These are phyloP conservation scores for Monosporascus cannonballus DNA, from an alignment of 2,329 filamentous ascomycete genomes.

Conservation along the genomic window DNA sequence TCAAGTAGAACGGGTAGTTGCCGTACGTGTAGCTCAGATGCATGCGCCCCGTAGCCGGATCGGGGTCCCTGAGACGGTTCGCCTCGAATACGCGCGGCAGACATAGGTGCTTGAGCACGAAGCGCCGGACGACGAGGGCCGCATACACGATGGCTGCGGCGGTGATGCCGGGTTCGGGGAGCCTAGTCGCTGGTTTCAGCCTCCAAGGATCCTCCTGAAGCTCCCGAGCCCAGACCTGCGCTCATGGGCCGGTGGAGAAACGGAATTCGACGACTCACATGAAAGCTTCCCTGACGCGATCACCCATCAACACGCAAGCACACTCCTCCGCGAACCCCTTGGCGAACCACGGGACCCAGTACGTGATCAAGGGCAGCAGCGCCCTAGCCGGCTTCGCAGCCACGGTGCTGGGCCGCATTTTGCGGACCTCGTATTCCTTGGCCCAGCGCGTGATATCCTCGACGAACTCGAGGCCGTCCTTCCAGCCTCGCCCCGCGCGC, in stretches of 20 bases:
- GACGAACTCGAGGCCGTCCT: slow-evolving; percentile 45
- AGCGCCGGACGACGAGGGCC: slow-evolving; percentile 45
- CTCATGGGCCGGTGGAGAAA: background rate
- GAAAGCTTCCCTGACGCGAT: slow-evolving; percentile 59
- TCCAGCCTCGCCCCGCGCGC: slow-evolving; percentile 28
- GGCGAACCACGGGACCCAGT: slow-evolving; percentile 40
- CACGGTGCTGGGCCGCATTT: slow-evolving; percentile 48
- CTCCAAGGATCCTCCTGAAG: no score
- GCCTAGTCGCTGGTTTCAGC: slow-evolving; percentile 21
- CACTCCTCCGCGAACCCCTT: slow-evolving; percentile 43
- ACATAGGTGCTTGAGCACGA: slow-evolving; percentile 50
- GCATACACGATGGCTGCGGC: slow-evolving; percentile 36
- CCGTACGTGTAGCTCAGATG: slow-evolving; percentile 43
- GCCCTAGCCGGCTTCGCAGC: slow-evolving; percentile 50
- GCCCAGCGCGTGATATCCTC: slow-evolving; percentile 44
- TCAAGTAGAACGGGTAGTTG: slow-evolving; percentile 60
- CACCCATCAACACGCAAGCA: slow-evolving; percentile 56
- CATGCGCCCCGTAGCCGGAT: slow-evolving; percentile 48
- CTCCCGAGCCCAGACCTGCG: no score
- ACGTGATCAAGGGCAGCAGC: slow-evolving; percentile 55
- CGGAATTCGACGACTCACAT: slow-evolving; percentile 37
- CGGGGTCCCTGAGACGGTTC: slow-evolving; percentile 37
- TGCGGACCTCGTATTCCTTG: slow-evolving; percentile 49
- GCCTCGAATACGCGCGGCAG: slow-evolving; percentile 48
- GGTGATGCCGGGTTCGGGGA: slow-evolving; percentile 35